Evolutionary conservation across 1,139 yeast species (phyloP).

Genomic region (Taphrina flavorubra): DNA sequence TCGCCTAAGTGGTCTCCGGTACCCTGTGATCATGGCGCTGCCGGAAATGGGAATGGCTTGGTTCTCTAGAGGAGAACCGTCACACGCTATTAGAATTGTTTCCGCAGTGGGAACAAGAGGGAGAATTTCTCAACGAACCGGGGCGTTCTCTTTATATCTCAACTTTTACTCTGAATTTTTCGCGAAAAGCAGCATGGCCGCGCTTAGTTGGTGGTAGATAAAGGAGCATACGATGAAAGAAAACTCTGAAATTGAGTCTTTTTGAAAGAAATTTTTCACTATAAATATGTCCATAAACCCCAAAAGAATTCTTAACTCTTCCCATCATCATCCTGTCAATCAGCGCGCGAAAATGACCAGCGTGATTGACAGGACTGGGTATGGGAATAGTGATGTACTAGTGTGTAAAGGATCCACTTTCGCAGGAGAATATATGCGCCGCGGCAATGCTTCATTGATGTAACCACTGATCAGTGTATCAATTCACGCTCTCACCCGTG

Average conservation of each 20-base stretch:
- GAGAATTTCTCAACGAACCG: too few relatives aligned
- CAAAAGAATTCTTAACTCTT: too few relatives aligned
- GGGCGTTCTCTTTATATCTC: neutral
- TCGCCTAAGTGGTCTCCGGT: neutral
- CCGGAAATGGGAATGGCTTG: neutral
- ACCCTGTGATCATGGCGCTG: neutral
- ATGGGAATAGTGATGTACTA: too few relatives aligned
- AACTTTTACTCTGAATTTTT: neutral
- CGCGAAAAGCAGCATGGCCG: neutral
- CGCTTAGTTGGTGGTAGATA: neutral
- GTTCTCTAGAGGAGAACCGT: constrained; percentile 2
- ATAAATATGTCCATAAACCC: neutral
- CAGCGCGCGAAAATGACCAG: too few relatives aligned
- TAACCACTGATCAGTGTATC: too few relatives aligned
- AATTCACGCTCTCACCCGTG: too few relatives aligned
- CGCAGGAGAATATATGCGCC: too few relatives aligned
- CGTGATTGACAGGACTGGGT: too few relatives aligned
- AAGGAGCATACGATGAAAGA: neutral
- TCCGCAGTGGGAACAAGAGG: neutral
- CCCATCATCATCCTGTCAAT: too few relatives aligned
- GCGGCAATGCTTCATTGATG: too few relatives aligned
- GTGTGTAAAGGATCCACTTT: too few relatives aligned
- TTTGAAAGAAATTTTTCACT: constrained; percentile 7
- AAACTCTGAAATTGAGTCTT: constrained; percentile 7
- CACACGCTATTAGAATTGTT: neutral